Percentiles rank a stretch among this genome's conserved stretches.
Evolutionary conservation across 345 rosid species (phyloP).

Genomic region (Cardiospermum halicacabum): DNA sequence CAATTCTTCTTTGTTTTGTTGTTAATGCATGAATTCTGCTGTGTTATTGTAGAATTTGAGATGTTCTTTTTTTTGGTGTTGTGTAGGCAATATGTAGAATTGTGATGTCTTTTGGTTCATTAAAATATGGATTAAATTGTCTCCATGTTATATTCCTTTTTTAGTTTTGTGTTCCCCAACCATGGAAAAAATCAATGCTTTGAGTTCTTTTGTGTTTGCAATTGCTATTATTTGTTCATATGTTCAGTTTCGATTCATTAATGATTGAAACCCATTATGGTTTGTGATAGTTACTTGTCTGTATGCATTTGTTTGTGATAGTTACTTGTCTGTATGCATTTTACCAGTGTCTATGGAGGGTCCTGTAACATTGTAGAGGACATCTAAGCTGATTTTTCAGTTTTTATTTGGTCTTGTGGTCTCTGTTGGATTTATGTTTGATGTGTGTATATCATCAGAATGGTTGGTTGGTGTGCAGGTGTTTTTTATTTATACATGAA

Average conservation of each 20-base stretch:
- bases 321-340: not conserved
- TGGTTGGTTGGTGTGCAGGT: constrained; percentile 38
- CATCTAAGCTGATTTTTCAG: not conserved
- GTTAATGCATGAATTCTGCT: not conserved
- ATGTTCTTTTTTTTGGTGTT: not conserved
- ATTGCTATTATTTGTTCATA: not conserved
- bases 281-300: not conserved
- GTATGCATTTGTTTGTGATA: not conserved
- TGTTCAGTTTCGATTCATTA: not conserved
- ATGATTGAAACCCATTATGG: not conserved
- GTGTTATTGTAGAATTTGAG: not conserved
- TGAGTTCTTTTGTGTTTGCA: not conserved
- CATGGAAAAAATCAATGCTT: not conserved
- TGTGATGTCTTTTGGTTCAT: not conserved
- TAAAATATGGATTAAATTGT: not conserved
- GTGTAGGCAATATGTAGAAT: not conserved
- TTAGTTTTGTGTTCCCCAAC: not conserved
- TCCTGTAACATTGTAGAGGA: not conserved
- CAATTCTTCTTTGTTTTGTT: not conserved
- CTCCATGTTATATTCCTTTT: not conserved
- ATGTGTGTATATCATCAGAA: not conserved
- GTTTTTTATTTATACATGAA: constrained; percentile 91
- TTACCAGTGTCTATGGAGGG: not conserved
- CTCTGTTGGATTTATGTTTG: not conserved
- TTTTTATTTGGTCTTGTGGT: not conserved